Evolutionary conservation across 208 protist genomes (phyloP), one percentile per base, ranked within the genome.

Genomic region (Trichomonas vaginalis): DNA sequence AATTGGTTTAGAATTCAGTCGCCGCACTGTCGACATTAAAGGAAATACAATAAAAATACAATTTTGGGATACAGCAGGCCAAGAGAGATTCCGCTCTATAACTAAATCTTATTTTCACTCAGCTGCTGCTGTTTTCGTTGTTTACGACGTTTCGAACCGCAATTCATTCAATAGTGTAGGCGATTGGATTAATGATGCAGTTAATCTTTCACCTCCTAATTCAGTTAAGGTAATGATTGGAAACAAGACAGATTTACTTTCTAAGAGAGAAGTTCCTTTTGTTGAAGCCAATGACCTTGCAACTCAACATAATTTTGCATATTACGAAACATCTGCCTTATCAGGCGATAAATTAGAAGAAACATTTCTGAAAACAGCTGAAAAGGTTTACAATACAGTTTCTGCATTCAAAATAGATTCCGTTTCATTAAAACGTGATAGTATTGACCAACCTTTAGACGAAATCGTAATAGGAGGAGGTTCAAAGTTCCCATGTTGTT

Each of bases 71-170:
- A 86, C 79, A 17, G 79, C 79, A 9, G 79, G 79, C 17, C 61
- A 90, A 90, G 83, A 90, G n/a, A 17, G 83, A 46, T 90, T 90
- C 45, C 45, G 17, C 83, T 62, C 87, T 12, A 95, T 95, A 12
- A 95, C 87, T 48, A 14, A 23, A 1, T 3, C 39, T 95, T 95
- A 95, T 95, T 95, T 62, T n/a, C 87, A 42, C 15, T 48, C 46
- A 56, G 12, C 87, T 40, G 21, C 42, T 56, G 87, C 46, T 35
- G 45, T 95, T 42, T 48, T 95, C 32, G 4, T 95, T 0, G 35
- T 95, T 39, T 95, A 56, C 32, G 87, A 95, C 27, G 87, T 95
- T n/a, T 56, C 87, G 56, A 95, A 95, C 23, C 39, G 87, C 6
- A 42, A 48, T 37, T 79, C 88, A 79, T 95, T 95, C 51, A 10